Conservation (phyloP, 2,329 filamentous ascomycete genomes). For the Ophiostoma himal-ulmi region DNA sequence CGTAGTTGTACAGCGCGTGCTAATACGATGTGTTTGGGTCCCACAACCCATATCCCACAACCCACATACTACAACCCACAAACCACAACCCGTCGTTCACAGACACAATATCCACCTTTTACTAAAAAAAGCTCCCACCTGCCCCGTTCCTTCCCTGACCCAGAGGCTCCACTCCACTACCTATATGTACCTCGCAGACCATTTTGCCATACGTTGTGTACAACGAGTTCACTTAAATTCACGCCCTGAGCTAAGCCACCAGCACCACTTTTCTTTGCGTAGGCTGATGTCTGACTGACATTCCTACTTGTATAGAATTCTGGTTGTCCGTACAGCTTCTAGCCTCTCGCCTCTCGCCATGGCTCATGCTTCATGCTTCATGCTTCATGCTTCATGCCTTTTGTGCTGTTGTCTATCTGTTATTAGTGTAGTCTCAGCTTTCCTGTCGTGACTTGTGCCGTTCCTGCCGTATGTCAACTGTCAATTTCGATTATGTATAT, state of each 20-base stretch:
- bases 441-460: background rate
- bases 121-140: slow-evolving; percentile 1
- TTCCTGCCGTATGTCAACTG: background rate
- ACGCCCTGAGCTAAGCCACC: slow-evolving; percentile 22
- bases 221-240: background rate
- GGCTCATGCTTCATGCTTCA: slow-evolving; percentile 1
- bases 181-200: background rate
- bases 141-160: background rate
- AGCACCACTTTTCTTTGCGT: slow-evolving; percentile 22
- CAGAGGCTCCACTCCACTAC: background rate
- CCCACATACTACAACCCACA: background rate
- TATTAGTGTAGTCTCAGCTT: background rate
- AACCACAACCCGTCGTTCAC: background rate
- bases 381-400: background rate
- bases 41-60: background rate
- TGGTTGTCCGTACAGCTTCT: slow-evolving; percentile 4
- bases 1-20: background rate
- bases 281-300: slow-evolving; percentile 19
- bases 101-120: slow-evolving; percentile 6
- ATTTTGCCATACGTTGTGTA: background rate
- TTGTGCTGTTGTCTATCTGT: background rate
- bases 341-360: background rate
- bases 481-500: background rate
- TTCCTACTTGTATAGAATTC: slow-evolving; percentile 13
- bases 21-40: background rate